A percentile compares a stretch with the other conserved stretches of the same genome.
These are phyloP conservation scores for Aaosphaeria arxii DNA, from an alignment of 2,329 filamentous ascomycete genomes.

Conservation along the genomic window DNA sequence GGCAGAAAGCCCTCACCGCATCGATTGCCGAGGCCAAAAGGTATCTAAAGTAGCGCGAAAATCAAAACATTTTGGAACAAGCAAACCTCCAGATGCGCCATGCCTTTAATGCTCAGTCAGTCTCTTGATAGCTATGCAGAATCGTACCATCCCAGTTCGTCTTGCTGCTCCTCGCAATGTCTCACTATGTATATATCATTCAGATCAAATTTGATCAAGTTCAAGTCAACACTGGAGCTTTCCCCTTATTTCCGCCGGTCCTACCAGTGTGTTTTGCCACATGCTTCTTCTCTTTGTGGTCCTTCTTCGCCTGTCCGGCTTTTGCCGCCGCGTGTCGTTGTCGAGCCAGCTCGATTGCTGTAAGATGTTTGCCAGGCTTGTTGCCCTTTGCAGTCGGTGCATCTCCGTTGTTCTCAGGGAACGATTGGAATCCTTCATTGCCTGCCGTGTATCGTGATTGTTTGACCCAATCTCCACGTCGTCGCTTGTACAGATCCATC, in stretches of 20 bases:
- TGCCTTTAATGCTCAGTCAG: neutral
- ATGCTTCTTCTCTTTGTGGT: constrained; percentile 16
- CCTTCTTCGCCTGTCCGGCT: constrained; percentile 30
- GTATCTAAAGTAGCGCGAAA: constrained; percentile 19
- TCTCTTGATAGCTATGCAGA: neutral
- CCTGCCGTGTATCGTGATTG: constrained; percentile 55
- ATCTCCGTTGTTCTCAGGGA: constrained; percentile 39
- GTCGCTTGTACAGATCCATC: constrained; percentile 68
- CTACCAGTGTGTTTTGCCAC: neutral
- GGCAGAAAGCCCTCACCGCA: constrained; percentile 15
- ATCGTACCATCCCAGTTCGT: neutral
- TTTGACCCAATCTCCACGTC: constrained; percentile 61
- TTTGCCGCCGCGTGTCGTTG: constrained; percentile 53
- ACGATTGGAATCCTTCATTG: constrained; percentile 50
- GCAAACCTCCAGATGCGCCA: neutral
- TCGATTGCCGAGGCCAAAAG: constrained; percentile 16
- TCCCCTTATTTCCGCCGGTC: constrained; percentile 21
- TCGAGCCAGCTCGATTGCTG: constrained; percentile 54
- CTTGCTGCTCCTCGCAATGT: too few relatives aligned
- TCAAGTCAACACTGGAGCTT: constrained; percentile 21
- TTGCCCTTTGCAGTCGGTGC: constrained; percentile 2
- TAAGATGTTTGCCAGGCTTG: constrained; percentile 24
- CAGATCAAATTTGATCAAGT: constrained; percentile 1
- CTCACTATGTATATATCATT: too few relatives aligned
- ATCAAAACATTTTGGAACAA: neutral